These are phyloP conservation scores for Saccharomyces cerevisiae DNA, from an alignment of 805 yeast genomes.

Conservation along the genomic window DNA sequence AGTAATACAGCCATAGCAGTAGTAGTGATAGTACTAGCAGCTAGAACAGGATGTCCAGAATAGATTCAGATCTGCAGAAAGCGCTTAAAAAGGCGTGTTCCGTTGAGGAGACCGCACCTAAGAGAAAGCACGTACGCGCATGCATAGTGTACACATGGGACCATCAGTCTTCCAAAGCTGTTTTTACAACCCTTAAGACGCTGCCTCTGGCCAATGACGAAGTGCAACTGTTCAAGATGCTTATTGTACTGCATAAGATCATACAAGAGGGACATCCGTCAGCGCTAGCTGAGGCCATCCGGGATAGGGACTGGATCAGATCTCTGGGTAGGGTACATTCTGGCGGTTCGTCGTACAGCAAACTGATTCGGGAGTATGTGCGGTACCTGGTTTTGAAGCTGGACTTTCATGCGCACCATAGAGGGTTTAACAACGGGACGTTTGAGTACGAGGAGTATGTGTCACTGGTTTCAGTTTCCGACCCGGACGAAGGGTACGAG, in stretches of 20 bases:
- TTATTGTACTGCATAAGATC: conserved; percentile 81
- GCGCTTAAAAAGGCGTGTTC: conserved; percentile 70
- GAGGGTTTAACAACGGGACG: conserved; percentile 80
- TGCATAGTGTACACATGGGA: conserved; percentile 97
- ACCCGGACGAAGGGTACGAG: conserved; percentile 93
- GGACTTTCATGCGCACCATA: conserved; percentile 73
- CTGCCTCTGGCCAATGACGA: conserved; percentile 74
- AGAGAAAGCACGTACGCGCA: conserved; percentile 90
- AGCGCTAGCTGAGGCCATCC: conserved; percentile 69
- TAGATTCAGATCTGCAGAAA: conserved; percentile 36
- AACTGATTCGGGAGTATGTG: conserved; percentile 71
- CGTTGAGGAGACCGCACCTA: conserved; percentile 83
- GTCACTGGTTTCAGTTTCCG: conserved; percentile 76
- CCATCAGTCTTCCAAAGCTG: conserved; percentile 71
- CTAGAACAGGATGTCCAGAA: conserved; percentile 17
- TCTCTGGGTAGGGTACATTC: conserved; percentile 52
- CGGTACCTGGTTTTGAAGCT: conserved; percentile 62
- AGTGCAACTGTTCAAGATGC: conserved; percentile 75
- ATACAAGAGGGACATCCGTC: conserved; percentile 97
- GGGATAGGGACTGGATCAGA: conserved; percentile 69
- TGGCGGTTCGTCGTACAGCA: conserved; percentile 50
- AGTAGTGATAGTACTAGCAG: not conserved
- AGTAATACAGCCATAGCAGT: not conserved
- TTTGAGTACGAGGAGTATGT: conserved; percentile 94
- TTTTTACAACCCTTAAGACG: conserved; percentile 75